A percentile compares a stretch with the other conserved stretches of the same genome.
These are phyloP conservation scores for Mycena filopes DNA, from an alignment of 768 basidiomycete genomes.

Conservation along the genomic window DNA sequence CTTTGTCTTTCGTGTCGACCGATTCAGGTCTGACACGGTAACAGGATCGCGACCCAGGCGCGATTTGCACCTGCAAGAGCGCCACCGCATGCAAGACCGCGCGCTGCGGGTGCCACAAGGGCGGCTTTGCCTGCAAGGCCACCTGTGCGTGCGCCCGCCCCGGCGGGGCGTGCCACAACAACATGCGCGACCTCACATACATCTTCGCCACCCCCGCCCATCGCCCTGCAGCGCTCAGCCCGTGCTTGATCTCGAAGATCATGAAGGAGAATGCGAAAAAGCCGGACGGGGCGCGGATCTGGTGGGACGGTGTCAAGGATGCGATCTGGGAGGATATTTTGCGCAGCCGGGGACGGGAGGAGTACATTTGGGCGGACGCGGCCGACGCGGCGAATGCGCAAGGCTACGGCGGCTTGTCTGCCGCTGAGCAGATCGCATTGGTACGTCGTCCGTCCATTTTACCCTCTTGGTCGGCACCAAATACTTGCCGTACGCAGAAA, in stretches of 20 bases:
- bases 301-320: not conserved
- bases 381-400: not conserved
- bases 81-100: slow-evolving; percentile 2
- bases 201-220: slow-evolving; percentile 7
- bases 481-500: not conserved
- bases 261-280: slow-evolving; percentile 2
- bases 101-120: slow-evolving; percentile 10
- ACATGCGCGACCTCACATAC: slow-evolving; percentile 11
- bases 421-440: slow-evolving; percentile 3
- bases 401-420: not conserved
- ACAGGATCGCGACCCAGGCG: not conserved
- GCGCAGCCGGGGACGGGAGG: not conserved
- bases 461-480: not conserved
- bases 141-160: not conserved
- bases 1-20: not conserved
- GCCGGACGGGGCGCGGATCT: slow-evolving; percentile 4
- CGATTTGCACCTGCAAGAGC: slow-evolving; percentile 1
- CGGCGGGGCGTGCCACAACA: slow-evolving; percentile 10
- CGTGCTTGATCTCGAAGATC: slow-evolving; percentile 5
- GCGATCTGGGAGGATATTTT: not conserved
- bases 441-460: not conserved
- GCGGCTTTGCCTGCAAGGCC: slow-evolving; percentile 7
- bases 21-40: too few relatives aligned
- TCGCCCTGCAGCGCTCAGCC: not conserved
- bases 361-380: not conserved